Evolutionary conservation across 495 filamentous ascomycete species (phyloP).

Genomic region (Pseudoneurospora amorphoporcata): DNA sequence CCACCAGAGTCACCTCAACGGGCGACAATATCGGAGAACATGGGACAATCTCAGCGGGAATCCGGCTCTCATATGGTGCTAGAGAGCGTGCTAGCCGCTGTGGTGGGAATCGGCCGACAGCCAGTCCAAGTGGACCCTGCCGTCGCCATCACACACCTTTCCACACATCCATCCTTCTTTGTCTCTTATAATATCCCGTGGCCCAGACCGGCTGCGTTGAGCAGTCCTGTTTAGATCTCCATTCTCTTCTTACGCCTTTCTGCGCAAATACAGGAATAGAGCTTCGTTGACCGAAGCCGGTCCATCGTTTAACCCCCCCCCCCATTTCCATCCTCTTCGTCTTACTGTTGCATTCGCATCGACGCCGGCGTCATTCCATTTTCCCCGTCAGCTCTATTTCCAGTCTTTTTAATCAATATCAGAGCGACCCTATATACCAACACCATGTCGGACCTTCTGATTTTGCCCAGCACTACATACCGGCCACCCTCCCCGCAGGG

Average conservation of each 20-base stretch:
- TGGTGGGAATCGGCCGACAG: conserved; percentile 8
- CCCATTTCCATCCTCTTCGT: conserved; percentile 10
- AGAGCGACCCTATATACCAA: conserved; percentile 4
- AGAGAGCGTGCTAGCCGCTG: conserved; percentile 17
- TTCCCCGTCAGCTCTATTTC: conserved; percentile 14
- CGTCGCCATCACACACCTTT: background rate
- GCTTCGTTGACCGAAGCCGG: conserved; percentile 44
- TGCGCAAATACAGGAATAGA: conserved; percentile 23
- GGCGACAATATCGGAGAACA: background rate
- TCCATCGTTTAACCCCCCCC: conserved; percentile 26
- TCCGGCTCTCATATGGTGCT: background rate
- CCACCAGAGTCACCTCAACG: background rate
- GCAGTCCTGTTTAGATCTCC: conserved; percentile 13
- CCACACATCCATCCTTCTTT: conserved; percentile 2
- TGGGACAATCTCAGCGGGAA: background rate
- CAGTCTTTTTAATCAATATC: background rate
- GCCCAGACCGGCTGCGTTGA: conserved; percentile 14
- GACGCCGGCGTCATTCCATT: conserved; percentile 35
- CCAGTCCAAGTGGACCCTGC: conserved; percentile 2
- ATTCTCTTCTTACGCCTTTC: conserved; percentile 24
- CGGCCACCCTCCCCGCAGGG: conserved; percentile 60
- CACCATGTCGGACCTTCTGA: conserved; percentile 48
- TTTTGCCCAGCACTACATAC: conserved; percentile 50
- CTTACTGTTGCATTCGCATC: conserved; percentile 18
- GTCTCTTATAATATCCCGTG: conserved; percentile 21